Base-by-base conservation (phyloP, 805 yeast species). In the Hanseniaspora occidentalis region DNA sequence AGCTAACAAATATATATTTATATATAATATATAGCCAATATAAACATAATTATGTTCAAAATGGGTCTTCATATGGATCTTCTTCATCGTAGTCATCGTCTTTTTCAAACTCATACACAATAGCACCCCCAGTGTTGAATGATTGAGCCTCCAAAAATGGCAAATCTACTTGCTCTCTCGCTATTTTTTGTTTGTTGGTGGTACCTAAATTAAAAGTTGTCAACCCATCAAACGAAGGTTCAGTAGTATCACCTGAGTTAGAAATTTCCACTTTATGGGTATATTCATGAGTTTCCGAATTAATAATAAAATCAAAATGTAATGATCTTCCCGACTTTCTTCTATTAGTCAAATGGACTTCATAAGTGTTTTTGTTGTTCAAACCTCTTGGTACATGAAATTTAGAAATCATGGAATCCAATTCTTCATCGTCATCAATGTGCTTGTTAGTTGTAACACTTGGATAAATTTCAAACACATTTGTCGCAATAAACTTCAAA, bases 51-150 rank as follows among this genome's bases (percentile, higher is more conserved):
- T 31, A 9, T 31, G 2, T 11, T 58, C 60, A 86, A 53, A 85
- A 86, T 5, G 97, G 97, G 54, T 89, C 97, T 56, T 89, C 98
- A 53, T 79, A 89, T 0, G 97, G 96, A 60, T 89, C 98, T 51
- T 92, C 97, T 57, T 89, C 98, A 54, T 89, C 98, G 54, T 88
- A 89, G 58, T 89, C 98, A 57, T 89, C 98, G 58, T 89, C 97
- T 54, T 88, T 84, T 52, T 92, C 97, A 56, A 78, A 92, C 54
- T 92, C 92, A 54, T 89, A 89, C 3, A 89, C 94, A 49, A 92
- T 88, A 1, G 98, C 96, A 16, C 97, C 96, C 40, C 95, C 95
- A 38, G 73, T 64, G 25, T 75, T 72, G 17, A 80, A 83, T 14
- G 66, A 64, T 53, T 89, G 97, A 0, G 97, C 97, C 47, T 81